Conservation (phyloP, 768 basidiomycete genomes). For the Mycena chlorophos region DNA sequence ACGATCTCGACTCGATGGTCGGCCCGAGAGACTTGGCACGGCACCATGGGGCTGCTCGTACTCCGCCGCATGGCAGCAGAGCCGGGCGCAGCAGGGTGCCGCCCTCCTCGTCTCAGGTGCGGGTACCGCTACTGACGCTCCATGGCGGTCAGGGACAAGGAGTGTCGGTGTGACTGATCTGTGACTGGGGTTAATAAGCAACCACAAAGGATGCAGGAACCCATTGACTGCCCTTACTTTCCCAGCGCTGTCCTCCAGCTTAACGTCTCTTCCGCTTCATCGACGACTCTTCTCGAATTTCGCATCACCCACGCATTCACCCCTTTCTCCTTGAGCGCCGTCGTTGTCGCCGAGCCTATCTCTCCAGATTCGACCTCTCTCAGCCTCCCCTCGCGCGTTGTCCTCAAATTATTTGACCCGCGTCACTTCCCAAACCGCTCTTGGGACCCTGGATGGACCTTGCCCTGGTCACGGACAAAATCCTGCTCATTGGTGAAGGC, state of each 20-base stretch:
- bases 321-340: not conserved
- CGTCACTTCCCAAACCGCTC: not conserved
- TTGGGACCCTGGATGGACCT: not conserved
- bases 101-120: not conserved
- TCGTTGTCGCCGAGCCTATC: not conserved
- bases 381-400: not conserved
- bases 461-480: constrained; percentile 48
- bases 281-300: too few species aligned
- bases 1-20: constrained; percentile 1
- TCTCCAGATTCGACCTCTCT: not conserved
- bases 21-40: constrained; percentile 1
- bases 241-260: too few species aligned
- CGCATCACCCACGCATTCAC: not conserved
- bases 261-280: too few species aligned
- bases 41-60: not conserved
- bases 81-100: not conserved
- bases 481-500: constrained; percentile 87
- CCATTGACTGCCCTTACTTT: too few species aligned
- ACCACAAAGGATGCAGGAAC: too few species aligned
- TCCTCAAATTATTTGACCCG: not conserved
- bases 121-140: too few species aligned
- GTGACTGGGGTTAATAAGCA: too few species aligned
- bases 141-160: too few species aligned
- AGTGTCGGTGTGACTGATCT: too few species aligned
- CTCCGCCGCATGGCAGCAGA: not conserved